Evolutionary conservation across 768 basidiomycete genomes (phyloP).

Genomic region (Tricholoma bakamatsutake): DNA sequence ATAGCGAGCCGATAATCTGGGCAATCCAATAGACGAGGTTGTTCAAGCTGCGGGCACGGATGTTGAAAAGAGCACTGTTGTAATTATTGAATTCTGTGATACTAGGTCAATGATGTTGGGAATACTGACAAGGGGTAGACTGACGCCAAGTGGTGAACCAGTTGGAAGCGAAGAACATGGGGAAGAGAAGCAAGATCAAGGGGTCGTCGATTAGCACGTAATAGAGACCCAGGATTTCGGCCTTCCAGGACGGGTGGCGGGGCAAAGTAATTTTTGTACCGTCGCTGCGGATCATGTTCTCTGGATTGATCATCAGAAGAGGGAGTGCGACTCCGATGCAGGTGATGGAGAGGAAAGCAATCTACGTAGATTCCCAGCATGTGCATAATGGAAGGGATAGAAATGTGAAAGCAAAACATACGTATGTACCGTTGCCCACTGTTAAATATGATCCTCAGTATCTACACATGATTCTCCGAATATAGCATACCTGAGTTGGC

Average conservation of each 20-base stretch:
- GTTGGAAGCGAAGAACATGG: constrained; percentile 82
- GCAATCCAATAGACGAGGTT: constrained; percentile 76
- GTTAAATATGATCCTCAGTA: constrained; percentile 1
- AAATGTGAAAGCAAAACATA: constrained; percentile 26
- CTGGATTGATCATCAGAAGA: constrained; percentile 64
- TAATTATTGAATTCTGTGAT: constrained; percentile 67
- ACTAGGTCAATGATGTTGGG: constrained; percentile 1
- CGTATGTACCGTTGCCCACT: constrained; percentile 76
- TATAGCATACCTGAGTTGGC: constrained; percentile 32
- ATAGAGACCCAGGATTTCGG: constrained; percentile 68
- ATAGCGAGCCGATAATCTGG: constrained; percentile 70
- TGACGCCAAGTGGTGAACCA: constrained; percentile 86
- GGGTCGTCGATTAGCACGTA: constrained; percentile 65
- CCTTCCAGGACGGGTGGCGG: constrained; percentile 75
- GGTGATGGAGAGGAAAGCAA: constrained; percentile 74
- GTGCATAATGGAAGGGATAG: background rate
- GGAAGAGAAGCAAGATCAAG: constrained; percentile 68
- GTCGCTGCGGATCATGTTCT: constrained; percentile 68
- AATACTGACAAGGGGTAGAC: constrained; percentile 15
- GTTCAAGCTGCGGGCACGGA: constrained; percentile 72
- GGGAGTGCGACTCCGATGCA: constrained; percentile 63
- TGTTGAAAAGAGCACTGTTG: constrained; percentile 74
- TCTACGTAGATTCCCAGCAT: constrained; percentile 33
- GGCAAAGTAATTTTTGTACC: constrained; percentile 58
- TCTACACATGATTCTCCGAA: background rate